These are phyloP conservation scores for Aspergillus nanangensis DNA, from an alignment of 495 filamentous ascomycete species.

Conservation along the genomic window DNA sequence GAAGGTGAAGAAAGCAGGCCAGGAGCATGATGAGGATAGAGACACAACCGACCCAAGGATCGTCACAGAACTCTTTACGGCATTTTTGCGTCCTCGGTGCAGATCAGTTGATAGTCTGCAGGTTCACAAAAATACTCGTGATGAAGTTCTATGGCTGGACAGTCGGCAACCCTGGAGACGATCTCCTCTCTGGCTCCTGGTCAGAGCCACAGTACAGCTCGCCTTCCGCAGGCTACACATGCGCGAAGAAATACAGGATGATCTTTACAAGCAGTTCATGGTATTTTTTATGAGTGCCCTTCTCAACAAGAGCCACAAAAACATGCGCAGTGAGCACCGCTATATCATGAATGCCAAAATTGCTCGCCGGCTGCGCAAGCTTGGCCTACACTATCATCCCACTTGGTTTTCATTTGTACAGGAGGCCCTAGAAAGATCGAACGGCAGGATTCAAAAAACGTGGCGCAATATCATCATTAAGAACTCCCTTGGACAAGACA, in stretches of 20 bases:
- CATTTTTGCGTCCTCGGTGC: conserved; percentile 42
- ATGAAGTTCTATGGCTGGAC: conserved; percentile 52
- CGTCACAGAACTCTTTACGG: conserved; percentile 51
- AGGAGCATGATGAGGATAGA: conserved; percentile 38
- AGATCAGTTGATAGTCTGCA: conserved; percentile 15
- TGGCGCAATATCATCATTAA: conserved; percentile 5
- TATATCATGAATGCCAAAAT: conserved; percentile 49
- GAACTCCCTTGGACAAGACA: background rate
- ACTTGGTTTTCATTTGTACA: conserved; percentile 11
- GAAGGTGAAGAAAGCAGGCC: conserved; percentile 35
- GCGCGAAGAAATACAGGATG: background rate
- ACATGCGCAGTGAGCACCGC: conserved; percentile 25
- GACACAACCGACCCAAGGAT: conserved; percentile 52
- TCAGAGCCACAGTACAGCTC: conserved; percentile 51
- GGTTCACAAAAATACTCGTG: conserved; percentile 55
- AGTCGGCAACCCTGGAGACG: conserved; percentile 46
- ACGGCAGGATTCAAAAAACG: background rate
- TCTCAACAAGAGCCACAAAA: conserved; percentile 18
- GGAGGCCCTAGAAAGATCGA: background rate
- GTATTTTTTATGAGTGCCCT: conserved; percentile 43
- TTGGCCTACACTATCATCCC: conserved; percentile 12
- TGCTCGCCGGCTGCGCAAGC: conserved; percentile 41
- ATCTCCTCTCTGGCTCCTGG: conserved; percentile 55
- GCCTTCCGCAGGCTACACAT: background rate
- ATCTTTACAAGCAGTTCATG: conserved; percentile 55